Conservation (phyloP, 768 basidiomycete species). For the Suillus variegatus region DNA sequence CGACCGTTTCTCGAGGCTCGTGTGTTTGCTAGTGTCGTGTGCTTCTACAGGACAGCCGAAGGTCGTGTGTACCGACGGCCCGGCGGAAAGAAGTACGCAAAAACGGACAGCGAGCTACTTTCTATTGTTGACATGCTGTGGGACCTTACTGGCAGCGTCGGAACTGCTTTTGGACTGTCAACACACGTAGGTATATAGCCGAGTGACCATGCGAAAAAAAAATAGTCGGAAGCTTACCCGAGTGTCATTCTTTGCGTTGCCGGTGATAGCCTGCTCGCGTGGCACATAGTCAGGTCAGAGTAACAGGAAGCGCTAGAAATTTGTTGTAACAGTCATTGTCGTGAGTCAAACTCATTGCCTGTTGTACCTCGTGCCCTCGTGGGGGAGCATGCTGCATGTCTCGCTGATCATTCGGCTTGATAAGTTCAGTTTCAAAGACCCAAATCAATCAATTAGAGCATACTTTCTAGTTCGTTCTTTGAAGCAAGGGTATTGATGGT, state of each 20-base stretch:
- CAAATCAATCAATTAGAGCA: neutral
- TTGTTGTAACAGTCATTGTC: neutral
- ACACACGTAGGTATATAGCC: neutral
- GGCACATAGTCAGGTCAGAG: no score
- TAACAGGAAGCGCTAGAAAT: neutral
- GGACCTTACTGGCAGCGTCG: neutral
- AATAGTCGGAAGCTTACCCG: neutral
- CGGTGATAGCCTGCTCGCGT: neutral
- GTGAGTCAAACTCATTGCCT: neutral
- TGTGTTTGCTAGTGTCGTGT: neutral
- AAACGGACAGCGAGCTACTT: neutral
- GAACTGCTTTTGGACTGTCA: neutral
- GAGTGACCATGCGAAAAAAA: neutral
- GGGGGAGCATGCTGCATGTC: neutral
- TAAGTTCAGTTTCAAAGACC: neutral
- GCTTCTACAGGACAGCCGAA: neutral
- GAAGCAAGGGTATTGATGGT: no score
- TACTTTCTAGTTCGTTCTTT: neutral
- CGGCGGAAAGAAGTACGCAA: neutral
- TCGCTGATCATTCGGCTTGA: neutral
- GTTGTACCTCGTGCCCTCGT: neutral
- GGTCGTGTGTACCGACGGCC: neutral
- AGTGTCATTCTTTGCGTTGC: neutral
- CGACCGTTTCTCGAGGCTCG: neutral
- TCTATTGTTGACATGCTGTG: neutral